Base-by-base conservation (phyloP, 257 asterid species). In the Fraxinus cuspidata region DNA sequence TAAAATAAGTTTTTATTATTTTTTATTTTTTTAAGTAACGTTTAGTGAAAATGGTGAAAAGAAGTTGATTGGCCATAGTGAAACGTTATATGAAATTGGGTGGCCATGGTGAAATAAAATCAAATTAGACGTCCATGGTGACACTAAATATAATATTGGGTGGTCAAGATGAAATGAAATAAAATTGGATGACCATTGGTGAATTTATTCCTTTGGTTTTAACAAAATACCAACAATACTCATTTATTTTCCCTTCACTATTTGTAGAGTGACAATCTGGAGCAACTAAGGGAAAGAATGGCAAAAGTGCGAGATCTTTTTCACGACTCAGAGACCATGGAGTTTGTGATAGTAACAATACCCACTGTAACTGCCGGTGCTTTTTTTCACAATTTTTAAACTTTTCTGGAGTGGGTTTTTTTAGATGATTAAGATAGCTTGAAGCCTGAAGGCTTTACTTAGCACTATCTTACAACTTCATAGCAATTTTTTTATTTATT, bases 221-320 rank as follows among this genome's bases (percentile, higher is more conserved):
- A 1, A 18, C 27, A n/a, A 53, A 53, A 53, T 53, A 19, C 27
- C 27, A 6, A 18, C 23, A 5, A n/a, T 19, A n/a, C 64, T 18
- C 64, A 18, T 64, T 42, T 79, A 10, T 9, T 56, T 27, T 7
- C 51, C 42, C 4, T 32, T 71, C 32, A 71, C 1, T 79, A 40
- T 72, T 27, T 82, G 83, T 84, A 89, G 94, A 81, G 71, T 83
- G 90, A 84, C 87, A 84, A 80, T 81, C 89, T 92, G 70, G 92
- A 92, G 84, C 83, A 85, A 76, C 80, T 88, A 75, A 87, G 91
- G 83, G 87, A 86, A 86, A 86, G 86, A 81, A 89, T 92, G 90
- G 82, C 78, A 56, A 90, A 90, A 83, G 96, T 90, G 75, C 88
- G 93, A 75, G 92, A 90, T 83, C 96, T 92, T 75, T 90, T 92